phyloP scores from a whole-genome alignment of 345 rosid genomes.

The Euphorbia lathyris region DNA sequence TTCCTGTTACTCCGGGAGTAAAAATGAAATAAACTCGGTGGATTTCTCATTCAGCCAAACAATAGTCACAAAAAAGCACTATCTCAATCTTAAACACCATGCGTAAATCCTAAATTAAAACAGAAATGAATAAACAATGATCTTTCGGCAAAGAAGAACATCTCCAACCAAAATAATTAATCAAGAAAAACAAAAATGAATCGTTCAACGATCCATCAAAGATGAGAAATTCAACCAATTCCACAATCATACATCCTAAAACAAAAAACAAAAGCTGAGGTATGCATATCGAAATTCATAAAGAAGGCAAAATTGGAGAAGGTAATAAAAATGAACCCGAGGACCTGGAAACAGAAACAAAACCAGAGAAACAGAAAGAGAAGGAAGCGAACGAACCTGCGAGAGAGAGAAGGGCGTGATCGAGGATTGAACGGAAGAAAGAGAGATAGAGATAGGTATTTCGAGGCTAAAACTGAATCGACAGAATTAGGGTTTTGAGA shows the following conservation, averaged over 20 bases:
- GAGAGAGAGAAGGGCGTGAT: constrained; percentile 1
- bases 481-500: constrained; percentile 46
- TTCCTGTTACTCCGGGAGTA: background rate
- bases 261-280: background rate
- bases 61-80: background rate
- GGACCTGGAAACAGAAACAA: background rate
- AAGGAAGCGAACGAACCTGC: constrained; percentile 12
- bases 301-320: background rate
- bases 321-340: background rate
- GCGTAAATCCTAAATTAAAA: background rate
- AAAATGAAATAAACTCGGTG: background rate
- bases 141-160: background rate
- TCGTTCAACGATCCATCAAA: constrained; percentile 2
- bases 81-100: background rate
- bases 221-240: background rate
- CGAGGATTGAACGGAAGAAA: constrained; percentile 16
- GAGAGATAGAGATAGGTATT: constrained; percentile 30
- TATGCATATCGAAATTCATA: background rate
- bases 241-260: background rate
- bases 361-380: constrained; percentile 2
- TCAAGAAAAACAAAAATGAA: background rate
- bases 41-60: background rate
- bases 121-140: background rate
- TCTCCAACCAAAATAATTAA: background rate
- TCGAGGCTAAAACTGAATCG: constrained; percentile 52